Percentiles rank a stretch among this genome's conserved stretches.
phyloP scores from a whole-genome alignment of 495 filamentous ascomycete species.

The Hypoxylon lienhwacheense region DNA sequence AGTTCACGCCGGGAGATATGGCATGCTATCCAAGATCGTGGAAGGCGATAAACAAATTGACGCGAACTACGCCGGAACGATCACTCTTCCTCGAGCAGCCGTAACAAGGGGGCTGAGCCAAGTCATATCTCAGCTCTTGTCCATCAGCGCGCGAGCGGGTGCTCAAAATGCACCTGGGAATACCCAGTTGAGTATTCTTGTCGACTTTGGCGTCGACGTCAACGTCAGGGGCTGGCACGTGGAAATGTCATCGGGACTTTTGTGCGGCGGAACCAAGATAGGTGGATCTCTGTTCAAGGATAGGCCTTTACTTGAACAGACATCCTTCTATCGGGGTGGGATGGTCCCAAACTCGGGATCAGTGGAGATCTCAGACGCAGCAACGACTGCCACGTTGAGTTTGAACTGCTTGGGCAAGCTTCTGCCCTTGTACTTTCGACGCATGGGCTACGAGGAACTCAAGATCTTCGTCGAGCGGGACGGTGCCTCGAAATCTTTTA shows the following conservation, averaged over 20 bases:
- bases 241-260: background rate
- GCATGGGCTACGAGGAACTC: too few relatives aligned
- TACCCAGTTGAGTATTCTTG: background rate
- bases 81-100: background rate
- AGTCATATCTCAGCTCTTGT: background rate
- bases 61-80: background rate
- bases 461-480: too few relatives aligned
- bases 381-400: too few relatives aligned
- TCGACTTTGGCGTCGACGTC: background rate
- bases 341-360: too few relatives aligned
- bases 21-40: background rate
- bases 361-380: too few relatives aligned
- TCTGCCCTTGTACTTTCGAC: too few relatives aligned
- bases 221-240: background rate
- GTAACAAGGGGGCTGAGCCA: background rate
- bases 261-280: background rate
- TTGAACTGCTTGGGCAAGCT: too few relatives aligned
- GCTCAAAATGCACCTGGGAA: background rate
- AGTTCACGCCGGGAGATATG: too few relatives aligned
- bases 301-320: too few relatives aligned
- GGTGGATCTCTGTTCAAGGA: too few relatives aligned
- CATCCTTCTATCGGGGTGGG: too few relatives aligned
- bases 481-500: too few relatives aligned
- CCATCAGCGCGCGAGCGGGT: background rate
- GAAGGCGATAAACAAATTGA: conserved; percentile 4